A percentile compares a stretch with the other conserved stretches of the same genome.
Evolutionary conservation across 768 basidiomycete genomes (phyloP).

Genomic region (Suillus ampliporus): DNA sequence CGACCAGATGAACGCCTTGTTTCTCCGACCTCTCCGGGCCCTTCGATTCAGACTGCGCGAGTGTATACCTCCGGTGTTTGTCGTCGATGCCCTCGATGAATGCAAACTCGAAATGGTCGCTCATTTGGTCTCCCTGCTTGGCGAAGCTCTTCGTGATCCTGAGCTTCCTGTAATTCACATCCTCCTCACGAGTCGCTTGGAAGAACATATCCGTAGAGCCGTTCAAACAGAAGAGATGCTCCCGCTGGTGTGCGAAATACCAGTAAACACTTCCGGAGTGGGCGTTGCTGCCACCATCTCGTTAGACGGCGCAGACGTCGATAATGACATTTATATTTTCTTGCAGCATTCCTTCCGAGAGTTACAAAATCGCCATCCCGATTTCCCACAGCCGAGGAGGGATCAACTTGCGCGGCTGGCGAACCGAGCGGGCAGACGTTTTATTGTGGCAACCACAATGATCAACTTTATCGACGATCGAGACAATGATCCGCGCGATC

Average conservation of each 20-base stretch:
- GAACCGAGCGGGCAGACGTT: background rate
- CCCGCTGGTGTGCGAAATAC: background rate
- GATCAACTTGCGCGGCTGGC: background rate
- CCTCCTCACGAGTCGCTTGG: no score
- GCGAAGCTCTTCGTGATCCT: no score
- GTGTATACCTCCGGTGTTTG: no score
- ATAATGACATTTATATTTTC: background rate
- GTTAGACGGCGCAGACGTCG: background rate
- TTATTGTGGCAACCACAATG: background rate
- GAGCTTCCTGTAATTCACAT: no score
- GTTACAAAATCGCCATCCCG: background rate
- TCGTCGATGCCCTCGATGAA: no score
- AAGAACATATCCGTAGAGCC: no score
- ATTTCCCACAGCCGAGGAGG: background rate
- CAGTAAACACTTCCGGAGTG: background rate
- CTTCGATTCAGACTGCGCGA: no score
- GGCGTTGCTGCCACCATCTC: background rate
- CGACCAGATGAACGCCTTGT: no score
- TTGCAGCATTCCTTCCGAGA: background rate
- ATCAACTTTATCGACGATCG: background rate
- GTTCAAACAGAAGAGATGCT: background rate
- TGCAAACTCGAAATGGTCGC: no score
- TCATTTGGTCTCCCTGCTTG: no score
- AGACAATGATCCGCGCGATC: background rate
- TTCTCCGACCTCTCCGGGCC: no score